These are phyloP conservation scores for Eutrema heterophyllum DNA, from an alignment of 345 rosid genomes.

Conservation along the genomic window DNA sequence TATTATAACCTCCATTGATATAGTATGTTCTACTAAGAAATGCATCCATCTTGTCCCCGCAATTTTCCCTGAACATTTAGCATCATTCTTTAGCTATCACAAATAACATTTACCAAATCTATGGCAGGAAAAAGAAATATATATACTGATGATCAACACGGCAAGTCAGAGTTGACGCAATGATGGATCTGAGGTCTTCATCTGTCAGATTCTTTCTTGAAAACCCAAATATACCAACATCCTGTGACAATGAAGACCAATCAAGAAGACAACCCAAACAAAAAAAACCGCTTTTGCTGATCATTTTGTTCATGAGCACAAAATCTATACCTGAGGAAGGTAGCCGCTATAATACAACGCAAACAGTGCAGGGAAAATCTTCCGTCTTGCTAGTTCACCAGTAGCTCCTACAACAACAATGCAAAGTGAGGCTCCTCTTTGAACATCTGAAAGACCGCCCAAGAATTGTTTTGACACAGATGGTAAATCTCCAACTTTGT, in stretches of 20 bases:
- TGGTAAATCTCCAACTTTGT: not conserved
- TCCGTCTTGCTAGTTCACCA: constrained; percentile 62
- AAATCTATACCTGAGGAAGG: constrained; percentile 60
- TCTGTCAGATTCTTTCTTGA: constrained; percentile 68
- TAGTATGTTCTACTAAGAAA: constrained; percentile 63
- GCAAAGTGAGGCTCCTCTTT: constrained; percentile 48
- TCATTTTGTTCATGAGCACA: not conserved
- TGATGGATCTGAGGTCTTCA: constrained; percentile 63
- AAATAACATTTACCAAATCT: not conserved
- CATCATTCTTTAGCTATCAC: not conserved
- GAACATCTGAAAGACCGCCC: constrained; percentile 20
- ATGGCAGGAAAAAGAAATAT: constrained; percentile 13
- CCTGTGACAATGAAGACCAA: constrained; percentile 37
- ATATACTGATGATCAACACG: constrained; percentile 69
- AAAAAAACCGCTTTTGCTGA: not conserved
- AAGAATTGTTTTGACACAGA: constrained; percentile 15
- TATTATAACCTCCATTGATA: constrained; percentile 59
- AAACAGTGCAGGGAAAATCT: constrained; percentile 70
- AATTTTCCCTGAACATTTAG: constrained; percentile 45
- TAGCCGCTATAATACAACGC: constrained; percentile 74
- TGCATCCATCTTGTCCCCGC: constrained; percentile 56
- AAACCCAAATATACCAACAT: constrained; percentile 62
- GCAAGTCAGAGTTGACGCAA: constrained; percentile 65
- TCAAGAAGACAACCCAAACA: not conserved
- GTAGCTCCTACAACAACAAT: constrained; percentile 79